Evolutionary conservation across 345 rosid species (phyloP).

Genomic region (Melaleuca alternifolia): DNA sequence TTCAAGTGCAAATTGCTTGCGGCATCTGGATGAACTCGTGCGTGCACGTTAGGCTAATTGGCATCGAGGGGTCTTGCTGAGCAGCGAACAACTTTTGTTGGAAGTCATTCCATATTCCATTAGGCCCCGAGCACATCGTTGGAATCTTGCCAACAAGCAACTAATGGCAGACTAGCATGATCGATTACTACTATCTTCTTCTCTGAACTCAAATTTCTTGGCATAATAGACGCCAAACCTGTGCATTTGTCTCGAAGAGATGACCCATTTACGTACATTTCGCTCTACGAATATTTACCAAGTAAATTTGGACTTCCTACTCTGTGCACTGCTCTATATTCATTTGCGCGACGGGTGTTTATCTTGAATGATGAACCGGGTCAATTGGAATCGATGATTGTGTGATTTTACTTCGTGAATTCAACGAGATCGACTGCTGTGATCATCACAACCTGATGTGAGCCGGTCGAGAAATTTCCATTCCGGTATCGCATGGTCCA

Average conservation of each 20-base stretch:
- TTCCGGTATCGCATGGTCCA: background rate
- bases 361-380: no score
- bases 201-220: background rate
- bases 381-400: rapidly evolving
- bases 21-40: background rate
- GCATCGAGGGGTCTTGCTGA: background rate
- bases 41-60: background rate
- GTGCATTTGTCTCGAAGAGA: background rate
- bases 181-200: background rate
- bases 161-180: background rate
- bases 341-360: background rate
- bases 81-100: background rate
- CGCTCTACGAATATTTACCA: background rate
- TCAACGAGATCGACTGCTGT: background rate
- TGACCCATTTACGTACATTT: background rate
- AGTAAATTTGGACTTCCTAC: no score
- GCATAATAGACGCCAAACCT: background rate
- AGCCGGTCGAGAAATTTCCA: background rate
- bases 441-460: background rate
- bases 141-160: background rate
- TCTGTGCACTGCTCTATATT: background rate
- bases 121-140: background rate
- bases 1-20: background rate
- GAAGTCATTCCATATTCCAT: background rate
- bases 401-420: background rate